A percentile compares a stretch with the other conserved stretches of the same genome.
phyloP scores from a whole-genome alignment of 1,139 yeast genomes.

The Magnusiomyces suaveolens region DNA sequence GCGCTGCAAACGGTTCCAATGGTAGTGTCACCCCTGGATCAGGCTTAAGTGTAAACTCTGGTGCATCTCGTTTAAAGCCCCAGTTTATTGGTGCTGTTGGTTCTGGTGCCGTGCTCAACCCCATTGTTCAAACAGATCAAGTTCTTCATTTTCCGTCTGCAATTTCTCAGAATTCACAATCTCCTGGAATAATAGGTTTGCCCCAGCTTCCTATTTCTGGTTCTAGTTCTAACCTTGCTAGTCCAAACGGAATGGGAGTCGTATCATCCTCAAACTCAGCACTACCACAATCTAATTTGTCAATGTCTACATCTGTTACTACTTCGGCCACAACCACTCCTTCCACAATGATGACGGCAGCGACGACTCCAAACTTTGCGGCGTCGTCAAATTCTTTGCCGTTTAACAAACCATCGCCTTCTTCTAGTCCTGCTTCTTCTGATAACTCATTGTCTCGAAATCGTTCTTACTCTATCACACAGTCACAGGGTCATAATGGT shows the following conservation, averaged over 20 bases:
- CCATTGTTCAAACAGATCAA: slow-evolving; percentile 5
- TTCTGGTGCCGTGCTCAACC: slow-evolving; percentile 2
- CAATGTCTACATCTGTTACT: neutral
- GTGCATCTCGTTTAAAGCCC: slow-evolving; percentile 1
- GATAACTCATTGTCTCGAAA: neutral
- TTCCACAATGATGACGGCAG: too few species aligned
- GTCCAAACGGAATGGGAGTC: neutral
- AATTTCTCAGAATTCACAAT: neutral
- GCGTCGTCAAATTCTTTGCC: neutral
- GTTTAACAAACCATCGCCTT: neutral
- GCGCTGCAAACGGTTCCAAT: neutral
- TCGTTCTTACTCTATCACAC: neutral
- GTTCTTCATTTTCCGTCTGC: slow-evolving; percentile 5
- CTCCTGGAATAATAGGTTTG: neutral
- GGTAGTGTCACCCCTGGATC: neutral
- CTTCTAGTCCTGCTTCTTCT: neutral
- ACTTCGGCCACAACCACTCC: too few species aligned
- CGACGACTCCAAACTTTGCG: neutral
- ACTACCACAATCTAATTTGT: neutral
- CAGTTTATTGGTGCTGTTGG: slow-evolving; percentile 7
- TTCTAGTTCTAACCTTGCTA: neutral
- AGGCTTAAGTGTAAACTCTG: neutral
- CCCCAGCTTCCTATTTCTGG: neutral
- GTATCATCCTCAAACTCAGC: neutral
- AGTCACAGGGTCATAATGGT: neutral